Evolutionary conservation across 1,139 yeast genomes (phyloP), one percentile per base, ranked within the genome.

Genomic region (Scheffersomyces parashehatae): DNA sequence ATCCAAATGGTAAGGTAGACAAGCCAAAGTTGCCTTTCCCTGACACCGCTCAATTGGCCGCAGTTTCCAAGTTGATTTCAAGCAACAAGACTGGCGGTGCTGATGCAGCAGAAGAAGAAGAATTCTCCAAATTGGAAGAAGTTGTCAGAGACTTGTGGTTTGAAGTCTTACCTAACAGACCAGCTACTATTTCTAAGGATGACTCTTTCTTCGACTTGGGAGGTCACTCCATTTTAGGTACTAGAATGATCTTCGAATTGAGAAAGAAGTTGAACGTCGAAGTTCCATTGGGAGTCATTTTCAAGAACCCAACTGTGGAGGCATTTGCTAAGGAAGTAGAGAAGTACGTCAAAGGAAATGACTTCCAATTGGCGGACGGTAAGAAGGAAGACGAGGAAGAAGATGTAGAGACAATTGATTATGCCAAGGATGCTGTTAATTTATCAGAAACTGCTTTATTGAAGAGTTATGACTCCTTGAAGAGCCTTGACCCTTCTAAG

Each of bases 1-100:
- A 95, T 67, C 99, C 99, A 45, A 95, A 95, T 62, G 99, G 99
- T 58, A 95, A 95, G 68, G 90, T 95, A 42, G 99, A 95, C 68
- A 95, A 95, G 69, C 99, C 98, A 32, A 91, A 93, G 58, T 75
- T 93, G 52, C 98, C 97, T 41, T 89, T 88, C 79, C 99, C 99
- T 43, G 89, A 88, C 47, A 79, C 89, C 32, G 93, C 87, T 28
- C 97, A 91, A 67, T 73, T 93, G 51, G 80, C 82, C 20, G 79
- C 83, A 11, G 93, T 85, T 36, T 77, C 90, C 5, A 64, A 65
- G 50, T 70, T 75, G 45, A 55, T 68, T 10, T 76, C 83, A 3
- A 47, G 52, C 13, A 44, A 42, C 14, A 62, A 62, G 34, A 58
- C 60, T 39, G 54, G 60, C 24, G 61, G 69, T 26, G 58, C 60